phyloP scores from a whole-genome alignment of 768 basidiomycete genomes.

The Auricularia cornea region DNA sequence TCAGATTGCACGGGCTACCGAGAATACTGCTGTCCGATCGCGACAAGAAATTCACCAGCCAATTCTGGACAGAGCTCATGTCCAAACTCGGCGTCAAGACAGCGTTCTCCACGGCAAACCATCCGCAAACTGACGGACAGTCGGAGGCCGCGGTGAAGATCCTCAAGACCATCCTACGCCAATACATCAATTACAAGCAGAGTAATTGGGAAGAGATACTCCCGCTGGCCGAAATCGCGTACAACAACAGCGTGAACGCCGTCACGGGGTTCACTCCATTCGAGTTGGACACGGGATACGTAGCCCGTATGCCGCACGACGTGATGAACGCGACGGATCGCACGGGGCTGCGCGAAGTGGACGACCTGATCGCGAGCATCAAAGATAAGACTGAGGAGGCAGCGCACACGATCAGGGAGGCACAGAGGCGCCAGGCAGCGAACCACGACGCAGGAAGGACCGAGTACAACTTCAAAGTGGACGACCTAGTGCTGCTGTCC shows the following conservation, averaged over 20 bases:
- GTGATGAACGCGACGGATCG: not conserved
- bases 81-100: not conserved
- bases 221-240: constrained; percentile 23
- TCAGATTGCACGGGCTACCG: not conserved
- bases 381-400: not conserved
- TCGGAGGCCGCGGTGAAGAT: constrained; percentile 16
- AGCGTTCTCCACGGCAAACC: not conserved
- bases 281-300: constrained; percentile 16
- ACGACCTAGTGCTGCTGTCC: not conserved
- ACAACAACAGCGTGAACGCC: constrained; percentile 24
- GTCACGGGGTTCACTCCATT: constrained; percentile 27
- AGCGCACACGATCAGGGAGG: not conserved
- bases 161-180: constrained; percentile 30
- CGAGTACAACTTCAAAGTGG: not conserved
- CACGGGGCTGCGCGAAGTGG: not conserved
- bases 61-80: constrained; percentile 1
- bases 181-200: constrained; percentile 26
- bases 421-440: not conserved
- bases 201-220: constrained; percentile 29
- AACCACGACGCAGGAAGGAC: not conserved
- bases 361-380: not conserved
- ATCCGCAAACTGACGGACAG: not conserved
- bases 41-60: not conserved
- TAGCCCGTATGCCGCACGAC: not conserved
- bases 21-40: constrained; percentile 1